Base-by-base conservation (phyloP, 257 asterid species). In the Perilla frutescens region DNA sequence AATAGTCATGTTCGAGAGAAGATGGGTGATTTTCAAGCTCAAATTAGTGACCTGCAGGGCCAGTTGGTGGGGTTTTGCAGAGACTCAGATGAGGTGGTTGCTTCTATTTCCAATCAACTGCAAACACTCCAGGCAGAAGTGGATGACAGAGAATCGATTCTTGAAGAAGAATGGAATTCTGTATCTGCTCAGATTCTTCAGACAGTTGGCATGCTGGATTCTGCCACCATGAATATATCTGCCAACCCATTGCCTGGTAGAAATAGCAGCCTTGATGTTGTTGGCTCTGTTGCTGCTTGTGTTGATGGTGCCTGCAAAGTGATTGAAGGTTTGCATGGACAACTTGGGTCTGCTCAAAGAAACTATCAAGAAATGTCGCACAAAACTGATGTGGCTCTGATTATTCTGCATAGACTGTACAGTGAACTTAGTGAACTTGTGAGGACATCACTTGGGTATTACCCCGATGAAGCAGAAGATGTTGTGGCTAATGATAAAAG, bases 131-230 rank as follows among this genome's bases (percentile, higher is more conserved):
- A 80, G 41, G 77, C 78, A 70, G 93, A 85, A 81, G 86, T 89
- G 74, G 76, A 74, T 76, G 86, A 81, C 68, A 86, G 86, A 79
- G 91, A 82, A 72, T 54, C 74, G 43, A 11, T 64, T 66, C 85
- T 87, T 76, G 88, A 81, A 67, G 87, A 81, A 76, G 89, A 88
- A 67, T 84, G 91, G 96, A 85, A 80, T 62, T 82, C 93, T 76
- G 79, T 73, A 71, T 81, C 81, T 70, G 77, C 86, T 59, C 82
- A 81, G 81, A 73, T 90, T 80, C 80, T 88, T 83, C 84, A 77
- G 84, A 74, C 78, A 75, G 87, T 85, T 66, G 76, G 70, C 43
- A 80, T 75, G 87, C 86, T 94, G 20, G 90, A 89, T 77, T 76
- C 81, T 74, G 78, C 82, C 56, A 40, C 82, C 80, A 75, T 76